Evolutionary conservation across 2,329 filamentous ascomycete species (phyloP), one percentile per base, ranked within the genome.

Genomic region (Nigrograna mackinnonii): DNA sequence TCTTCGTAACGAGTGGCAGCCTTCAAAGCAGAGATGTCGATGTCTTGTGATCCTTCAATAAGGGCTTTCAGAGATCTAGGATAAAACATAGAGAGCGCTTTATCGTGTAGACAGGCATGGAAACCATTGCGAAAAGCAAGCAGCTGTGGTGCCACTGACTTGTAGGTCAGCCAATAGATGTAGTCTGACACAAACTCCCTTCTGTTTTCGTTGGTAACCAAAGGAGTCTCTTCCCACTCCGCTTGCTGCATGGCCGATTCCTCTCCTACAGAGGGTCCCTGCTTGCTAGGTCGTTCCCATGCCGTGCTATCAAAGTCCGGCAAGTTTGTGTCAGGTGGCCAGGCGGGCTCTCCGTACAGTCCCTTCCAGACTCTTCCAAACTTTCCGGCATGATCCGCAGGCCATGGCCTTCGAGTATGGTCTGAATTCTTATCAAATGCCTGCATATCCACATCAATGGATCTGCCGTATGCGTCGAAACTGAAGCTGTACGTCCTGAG

Each of bases 401-500:
- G 37, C 41, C 39, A 44, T 13, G 18, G 32, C 19, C 20, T 17
- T 14, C 33, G 12, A 13, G 17, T 11, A 11, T 11, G 18, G 11
- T 22, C 19, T 12, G 11, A 11, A 20, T 22, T 20, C 9, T 33
- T 7, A 7, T 33, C 31, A 12, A 36, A 22, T 6, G 44, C 47
- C 1, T 75, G 61, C 76, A 84, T 82, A 54, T 84, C 72, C 22
- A 83, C 68, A n/a, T 74, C 74, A 43, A 80, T 58, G 9, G 73
- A 71, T 16, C 70, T 60, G 4, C 80, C 83, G 49, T 79, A 82
- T 0, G 71, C 75, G 37, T 82, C 77, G 38, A 83, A 79, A 18
- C 87, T 91, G 65, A 96, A 97, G 56, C 90, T 88, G 63, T 95
- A 96, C 0, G 89, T 92, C 42, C 90, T 80, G 43, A 85, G 79